phyloP scores from a whole-genome alignment of 2,329 filamentous ascomycete genomes.

The Juglanconis sp. region DNA sequence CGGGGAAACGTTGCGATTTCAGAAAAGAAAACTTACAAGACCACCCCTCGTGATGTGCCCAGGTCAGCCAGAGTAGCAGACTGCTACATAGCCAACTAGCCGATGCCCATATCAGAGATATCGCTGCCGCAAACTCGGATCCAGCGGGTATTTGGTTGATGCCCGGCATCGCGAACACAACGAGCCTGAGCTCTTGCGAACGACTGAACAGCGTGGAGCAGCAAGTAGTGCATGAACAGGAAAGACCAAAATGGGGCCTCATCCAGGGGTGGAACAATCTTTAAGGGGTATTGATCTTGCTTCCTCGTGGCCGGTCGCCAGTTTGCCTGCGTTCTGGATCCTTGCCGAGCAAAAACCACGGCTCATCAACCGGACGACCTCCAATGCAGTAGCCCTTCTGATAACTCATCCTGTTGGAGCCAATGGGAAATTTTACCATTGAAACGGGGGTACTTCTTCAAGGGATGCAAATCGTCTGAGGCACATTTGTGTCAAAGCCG shows the following conservation, averaged over 20 bases:
- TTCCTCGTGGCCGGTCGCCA: neutral
- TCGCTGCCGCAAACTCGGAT: slow-evolving; percentile 14
- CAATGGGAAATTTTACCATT: neutral
- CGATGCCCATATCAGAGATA: slow-evolving; percentile 13
- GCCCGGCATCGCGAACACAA: slow-evolving; percentile 13
- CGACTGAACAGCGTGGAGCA: neutral
- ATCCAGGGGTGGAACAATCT: neutral
- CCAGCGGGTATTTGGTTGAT: slow-evolving; percentile 18
- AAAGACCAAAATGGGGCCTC: neutral
- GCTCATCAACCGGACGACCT: neutral
- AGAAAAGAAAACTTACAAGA: slow-evolving; percentile 22
- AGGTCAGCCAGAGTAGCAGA: slow-evolving; percentile 25
- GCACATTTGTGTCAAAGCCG: neutral
- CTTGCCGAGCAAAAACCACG: neutral
- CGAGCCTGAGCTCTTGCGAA: slow-evolving; percentile 6
- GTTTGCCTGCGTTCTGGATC: neutral
- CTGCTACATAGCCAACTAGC: slow-evolving; percentile 15
- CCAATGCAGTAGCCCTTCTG: neutral
- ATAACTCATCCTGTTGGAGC: too few relatives aligned
- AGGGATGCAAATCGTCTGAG: neutral
- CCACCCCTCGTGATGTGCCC: slow-evolving; percentile 23
- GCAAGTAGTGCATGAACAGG: neutral
- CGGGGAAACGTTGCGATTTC: neutral
- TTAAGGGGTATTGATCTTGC: neutral
- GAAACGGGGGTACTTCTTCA: neutral